Evolutionary conservation across 2,329 filamentous ascomycete species (phyloP).

Genomic region (Scytalidium sp.): DNA sequence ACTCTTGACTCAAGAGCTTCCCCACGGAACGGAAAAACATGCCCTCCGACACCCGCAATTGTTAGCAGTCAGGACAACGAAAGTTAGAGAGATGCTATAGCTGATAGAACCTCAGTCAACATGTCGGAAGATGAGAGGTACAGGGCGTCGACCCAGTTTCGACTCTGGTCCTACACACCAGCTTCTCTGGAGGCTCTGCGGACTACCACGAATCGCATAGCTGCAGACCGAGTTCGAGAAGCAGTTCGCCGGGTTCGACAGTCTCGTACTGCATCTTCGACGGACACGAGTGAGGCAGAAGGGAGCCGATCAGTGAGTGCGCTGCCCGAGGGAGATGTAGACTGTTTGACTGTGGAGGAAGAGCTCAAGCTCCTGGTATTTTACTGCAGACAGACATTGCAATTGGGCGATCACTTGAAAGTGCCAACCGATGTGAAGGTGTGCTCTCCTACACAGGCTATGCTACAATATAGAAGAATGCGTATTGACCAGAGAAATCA

Average conservation of each 20-base stretch:
- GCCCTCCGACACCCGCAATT: no score
- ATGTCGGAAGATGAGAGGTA: conserved; percentile 80
- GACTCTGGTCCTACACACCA: conserved; percentile 88
- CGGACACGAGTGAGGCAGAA: conserved; percentile 26
- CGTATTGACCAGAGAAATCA: neutral
- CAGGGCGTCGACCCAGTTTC: conserved; percentile 83
- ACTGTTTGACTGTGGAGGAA: conserved; percentile 80
- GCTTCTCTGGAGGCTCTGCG: conserved; percentile 69
- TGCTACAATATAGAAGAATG: neutral
- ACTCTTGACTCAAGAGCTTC: no score
- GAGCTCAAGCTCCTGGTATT: conserved; percentile 79
- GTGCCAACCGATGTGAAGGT: conserved; percentile 60
- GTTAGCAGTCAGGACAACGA: no score
- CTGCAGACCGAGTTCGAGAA: conserved; percentile 63
- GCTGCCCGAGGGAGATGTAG: conserved; percentile 47
- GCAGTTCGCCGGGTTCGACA: conserved; percentile 49
- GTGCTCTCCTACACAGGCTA: conserved; percentile 15
- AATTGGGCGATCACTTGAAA: conserved; percentile 57
- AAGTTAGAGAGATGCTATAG: no score
- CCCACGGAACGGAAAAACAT: no score
- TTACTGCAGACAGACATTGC: conserved; percentile 63
- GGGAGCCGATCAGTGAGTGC: conserved; percentile 21
- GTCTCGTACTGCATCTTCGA: conserved; percentile 29
- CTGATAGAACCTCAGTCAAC: conserved; percentile 2
- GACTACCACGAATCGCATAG: conserved; percentile 74